Evolutionary conservation across 1,284 basidiomycete species (phyloP).

Genomic region (Testicularia cyperi): DNA sequence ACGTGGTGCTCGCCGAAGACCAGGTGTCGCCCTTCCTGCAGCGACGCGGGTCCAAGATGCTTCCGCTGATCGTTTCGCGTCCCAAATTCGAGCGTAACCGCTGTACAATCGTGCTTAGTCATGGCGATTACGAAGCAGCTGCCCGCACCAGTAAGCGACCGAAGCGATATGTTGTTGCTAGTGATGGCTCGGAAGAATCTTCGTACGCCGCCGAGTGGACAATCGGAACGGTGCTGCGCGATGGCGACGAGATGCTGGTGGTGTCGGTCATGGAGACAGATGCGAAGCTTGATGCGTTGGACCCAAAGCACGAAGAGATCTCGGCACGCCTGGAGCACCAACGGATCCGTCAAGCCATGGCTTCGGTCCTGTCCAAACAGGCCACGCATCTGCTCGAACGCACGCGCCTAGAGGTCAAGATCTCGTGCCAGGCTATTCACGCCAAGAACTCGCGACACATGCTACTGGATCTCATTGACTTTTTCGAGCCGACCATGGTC

Average conservation of each 20-base stretch:
- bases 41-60: slow-evolving; percentile 24
- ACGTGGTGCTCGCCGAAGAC: slow-evolving; percentile 34
- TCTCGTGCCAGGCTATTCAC: slow-evolving; percentile 91
- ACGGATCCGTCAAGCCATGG: slow-evolving; percentile 87
- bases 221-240: slow-evolving; percentile 89
- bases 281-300: slow-evolving; percentile 65
- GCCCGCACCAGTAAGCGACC: slow-evolving; percentile 65
- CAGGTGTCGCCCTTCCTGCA: slow-evolving; percentile 23
- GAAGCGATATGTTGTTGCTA: slow-evolving; percentile 82
- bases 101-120: slow-evolving; percentile 84
- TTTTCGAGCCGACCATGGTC: slow-evolving; percentile 84
- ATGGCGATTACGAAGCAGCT: slow-evolving; percentile 61
- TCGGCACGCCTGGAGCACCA: slow-evolving; percentile 76
- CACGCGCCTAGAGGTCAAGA: slow-evolving; percentile 79
- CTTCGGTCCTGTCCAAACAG: slow-evolving; percentile 79
- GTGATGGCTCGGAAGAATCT: slow-evolving; percentile 77
- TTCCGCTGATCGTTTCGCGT: slow-evolving; percentile 57
- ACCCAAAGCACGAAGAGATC: slow-evolving; percentile 66
- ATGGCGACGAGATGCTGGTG: slow-evolving; percentile 71
- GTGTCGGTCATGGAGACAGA: slow-evolving; percentile 93
- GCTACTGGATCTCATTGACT: slow-evolving; percentile 84
- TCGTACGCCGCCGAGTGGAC: slow-evolving; percentile 63
- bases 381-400: slow-evolving; percentile 85
- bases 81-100: slow-evolving; percentile 86
- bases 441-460: slow-evolving; percentile 86